Evolutionary conservation across 768 basidiomycete species (phyloP), one percentile per base, ranked within the genome.

Genomic region (Boletus huronensis): DNA sequence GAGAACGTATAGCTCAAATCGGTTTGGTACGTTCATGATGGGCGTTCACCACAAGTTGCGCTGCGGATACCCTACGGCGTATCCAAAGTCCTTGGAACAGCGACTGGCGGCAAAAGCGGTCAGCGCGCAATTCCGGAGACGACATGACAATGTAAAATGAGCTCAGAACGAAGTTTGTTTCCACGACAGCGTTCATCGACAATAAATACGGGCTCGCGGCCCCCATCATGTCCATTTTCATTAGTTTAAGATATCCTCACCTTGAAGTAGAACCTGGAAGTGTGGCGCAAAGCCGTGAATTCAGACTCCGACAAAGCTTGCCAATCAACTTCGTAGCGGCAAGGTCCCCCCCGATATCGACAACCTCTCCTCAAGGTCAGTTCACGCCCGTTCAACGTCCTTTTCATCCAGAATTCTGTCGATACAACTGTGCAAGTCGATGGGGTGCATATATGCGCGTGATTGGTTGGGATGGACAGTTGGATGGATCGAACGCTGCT

Each of bases 1-100:
- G 44, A 98, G 80, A 45, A 96, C 88, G 70, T 84, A 97, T 60
- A 91, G 79, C 73, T 97, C 94, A 66, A 86, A 90, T 60, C 96
- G 84, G 69, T 87, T 85, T n/a, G 93, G 94, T 43, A 93, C 93
- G 75, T 99, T 99, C 89, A 97, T 92, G 61, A 46, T 31, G 26
- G 40, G 46, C 1, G 31, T 57, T 44, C 42, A 51, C 51, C 32
- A 48, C 41, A 28, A 44, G 23, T 23, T 31, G 19, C 10, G 19
- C 34, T 14, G 49, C 51, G 47, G 40, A 35, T 31, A 35, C 29
- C 9, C 25, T 43, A 42, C 7, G 19, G 43, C 0, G 59, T 52
- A 34, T 54, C 39, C 54, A 28, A 50, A 28, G 19, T 14, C 23
- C 10, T 16, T 21, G 38, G 39, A 19, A 51, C 19, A 45, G 32